Base-by-base conservation (phyloP, 2,329 filamentous ascomycete genomes). In the Erysiphe pulchra region DNA sequence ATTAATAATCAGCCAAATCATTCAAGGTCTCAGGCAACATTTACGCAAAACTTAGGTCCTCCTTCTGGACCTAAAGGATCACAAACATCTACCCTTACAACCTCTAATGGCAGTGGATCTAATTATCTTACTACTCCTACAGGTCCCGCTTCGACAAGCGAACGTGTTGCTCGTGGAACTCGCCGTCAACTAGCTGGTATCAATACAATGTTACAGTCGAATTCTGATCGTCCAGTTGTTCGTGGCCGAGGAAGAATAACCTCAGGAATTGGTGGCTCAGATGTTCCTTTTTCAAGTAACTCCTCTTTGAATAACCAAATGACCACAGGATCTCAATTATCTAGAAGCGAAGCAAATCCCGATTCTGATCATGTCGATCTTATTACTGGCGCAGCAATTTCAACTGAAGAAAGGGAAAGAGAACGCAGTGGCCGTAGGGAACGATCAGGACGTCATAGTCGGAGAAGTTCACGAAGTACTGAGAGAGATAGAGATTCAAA, bases 101-200 rank as follows among this genome's bases (percentile, higher is more conserved):
- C 49, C 4, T 55, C 56, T 33, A 40, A 53, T 10, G 50, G 50
- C 5, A 42, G 53, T 32, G 48, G 50, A 13, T 45, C 50, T 24
- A 57, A 55, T 45, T 51, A 52, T 6, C 45, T 57, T 16, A 48
- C 50, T 20, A 51, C 57, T 18, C 56, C 58, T 32, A 59, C 57
- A 11, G 58, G 57, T 8, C 57, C 57, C 40, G 52, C 58, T 31
- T 59, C 55, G n/a, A 49, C 51, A 28, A 53, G 44, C n/a, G 57
- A 59, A 39, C 54, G 58, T 43, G 52, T 48, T 40, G 38, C 47
- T 28, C 48, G 56, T 41, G 53, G 55, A 17, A 60, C 55, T 50
- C 52, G 64, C 46, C 57, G 72, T 47, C 70, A 76, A 52, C 61
- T 77, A 30, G 67, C 67, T 12, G 68, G 69, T 41, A 76, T 78